These are phyloP conservation scores for Vachellia collinsii DNA, from an alignment of 306 rosid genomes.

Conservation along the genomic window DNA sequence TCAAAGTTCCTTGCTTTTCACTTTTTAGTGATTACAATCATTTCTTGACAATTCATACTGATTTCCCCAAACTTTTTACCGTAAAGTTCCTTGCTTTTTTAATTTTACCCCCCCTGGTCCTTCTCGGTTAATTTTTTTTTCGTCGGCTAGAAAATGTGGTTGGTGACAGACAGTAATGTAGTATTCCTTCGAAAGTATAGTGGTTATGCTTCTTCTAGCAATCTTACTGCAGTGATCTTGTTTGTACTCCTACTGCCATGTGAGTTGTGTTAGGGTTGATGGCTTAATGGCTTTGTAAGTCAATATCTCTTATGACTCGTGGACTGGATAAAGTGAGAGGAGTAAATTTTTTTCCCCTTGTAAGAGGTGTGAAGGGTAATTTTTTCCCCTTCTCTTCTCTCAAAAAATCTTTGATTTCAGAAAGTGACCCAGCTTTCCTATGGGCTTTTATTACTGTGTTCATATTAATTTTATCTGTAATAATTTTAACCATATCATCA, in stretches of 20 bases:
- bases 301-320: not conserved
- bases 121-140: slow-evolving; percentile 8
- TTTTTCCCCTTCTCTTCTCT: too few relatives aligned
- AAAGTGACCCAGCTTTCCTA: too few relatives aligned
- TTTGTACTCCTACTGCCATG: not conserved
- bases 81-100: slow-evolving; percentile 36
- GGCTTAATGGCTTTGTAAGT: not conserved
- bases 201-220: not conserved
- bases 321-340: too few relatives aligned
- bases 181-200: slow-evolving; percentile 42
- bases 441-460: too few relatives aligned
- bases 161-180: slow-evolving; percentile 48
- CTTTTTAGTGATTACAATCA: too few relatives aligned
- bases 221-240: not conserved
- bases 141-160: slow-evolving; percentile 37
- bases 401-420: too few relatives aligned
- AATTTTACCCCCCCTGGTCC: not conserved
- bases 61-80: slow-evolving; percentile 40
- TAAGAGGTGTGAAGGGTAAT: not conserved
- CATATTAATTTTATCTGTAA: too few relatives aligned
- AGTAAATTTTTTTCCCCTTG: not conserved
- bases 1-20: too few relatives aligned
- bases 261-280: too few relatives aligned
- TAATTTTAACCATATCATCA: too few relatives aligned
- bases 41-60: too few relatives aligned